Evolutionary conservation across 768 basidiomycete genomes (phyloP), one percentile per base, ranked within the genome.

Genomic region (Stropharia rugosoannulata): DNA sequence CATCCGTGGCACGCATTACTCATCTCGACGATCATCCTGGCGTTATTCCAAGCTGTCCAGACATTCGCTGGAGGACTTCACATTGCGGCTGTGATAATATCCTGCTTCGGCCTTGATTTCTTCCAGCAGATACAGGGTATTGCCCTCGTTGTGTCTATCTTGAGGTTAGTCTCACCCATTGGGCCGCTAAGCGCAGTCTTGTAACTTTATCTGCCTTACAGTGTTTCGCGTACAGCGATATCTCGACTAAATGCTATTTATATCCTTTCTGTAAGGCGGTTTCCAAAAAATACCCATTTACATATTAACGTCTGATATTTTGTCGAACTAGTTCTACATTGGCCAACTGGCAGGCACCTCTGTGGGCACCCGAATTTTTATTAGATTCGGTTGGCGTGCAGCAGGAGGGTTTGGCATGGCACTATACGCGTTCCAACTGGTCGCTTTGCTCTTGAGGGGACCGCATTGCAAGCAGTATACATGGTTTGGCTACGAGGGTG

Each of bases 301-400:
- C n/a, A n/a, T n/a, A 27, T 49, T 13, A 4, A 11, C 25, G 5
- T 29, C 13, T 47, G 37, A 39, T 43, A 36, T 18, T 15, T 12
- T 25, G 6, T 13, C 25, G 18, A 52, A 48, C 18, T 45, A 76
- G 75, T 64, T 83, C 19, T 87, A 87, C 66, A 73, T 85, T n/a
- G 89, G 89, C 0, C 87, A 89, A 70, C 81, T 89, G 13, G 83
- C 86, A 63, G 89, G 89, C 10, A 88, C 87, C 1, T 74, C 83
- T 0, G 82, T 83, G 0, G 83, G 86, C 19, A 83, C 86, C 0
- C 62, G 75, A n/a, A 77, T 90, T 3, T 90, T 87, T 68, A 75
- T 83, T 18, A 58, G 71, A n/a, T 69, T 81, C 54, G 89, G 89
- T 8, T 89, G 87, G 86, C 76, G 79, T 12, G 75, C 85, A 0